These are phyloP conservation scores for Diaporthe vaccinii DNA, from an alignment of 2,329 filamentous ascomycete genomes.

Conservation along the genomic window DNA sequence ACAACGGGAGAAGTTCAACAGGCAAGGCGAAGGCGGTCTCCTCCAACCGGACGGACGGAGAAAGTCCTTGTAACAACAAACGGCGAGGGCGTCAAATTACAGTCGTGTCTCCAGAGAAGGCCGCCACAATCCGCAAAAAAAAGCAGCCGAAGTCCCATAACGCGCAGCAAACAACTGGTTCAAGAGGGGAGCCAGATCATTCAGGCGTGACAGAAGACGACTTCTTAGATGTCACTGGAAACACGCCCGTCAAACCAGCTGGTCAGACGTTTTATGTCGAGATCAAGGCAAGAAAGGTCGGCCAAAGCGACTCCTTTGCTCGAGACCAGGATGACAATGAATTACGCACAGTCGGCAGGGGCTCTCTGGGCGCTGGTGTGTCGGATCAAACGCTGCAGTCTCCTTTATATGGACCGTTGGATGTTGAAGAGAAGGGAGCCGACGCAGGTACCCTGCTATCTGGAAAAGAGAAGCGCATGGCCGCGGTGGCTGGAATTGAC, in stretches of 20 bases:
- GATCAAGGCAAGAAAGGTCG: conserved; percentile 25
- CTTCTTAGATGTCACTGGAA: conserved; percentile 31
- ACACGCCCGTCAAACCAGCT: neutral
- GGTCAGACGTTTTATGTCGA: conserved; percentile 36
- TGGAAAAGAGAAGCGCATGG: neutral
- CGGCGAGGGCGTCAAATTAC: neutral
- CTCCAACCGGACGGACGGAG: neutral
- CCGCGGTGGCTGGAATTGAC: neutral
- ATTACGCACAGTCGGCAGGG: neutral
- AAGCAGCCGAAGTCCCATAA: neutral
- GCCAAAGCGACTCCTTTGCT: neutral
- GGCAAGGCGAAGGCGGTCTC: neutral
- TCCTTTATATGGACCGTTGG: neutral
- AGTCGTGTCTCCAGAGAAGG: neutral
- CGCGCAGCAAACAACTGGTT: neutral
- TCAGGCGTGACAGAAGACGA: conserved; percentile 22
- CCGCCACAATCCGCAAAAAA: neutral
- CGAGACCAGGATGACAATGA: neutral
- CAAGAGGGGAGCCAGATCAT: neutral
- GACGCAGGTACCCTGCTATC: conserved; percentile 48
- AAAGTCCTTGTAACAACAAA: neutral
- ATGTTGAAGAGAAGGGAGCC: neutral
- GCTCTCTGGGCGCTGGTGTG: neutral
- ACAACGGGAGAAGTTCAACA: neutral
- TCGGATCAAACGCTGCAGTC: neutral